Base-by-base conservation (phyloP, 495 filamentous ascomycete species). In the Hyaloscypha finlandica region DNA sequence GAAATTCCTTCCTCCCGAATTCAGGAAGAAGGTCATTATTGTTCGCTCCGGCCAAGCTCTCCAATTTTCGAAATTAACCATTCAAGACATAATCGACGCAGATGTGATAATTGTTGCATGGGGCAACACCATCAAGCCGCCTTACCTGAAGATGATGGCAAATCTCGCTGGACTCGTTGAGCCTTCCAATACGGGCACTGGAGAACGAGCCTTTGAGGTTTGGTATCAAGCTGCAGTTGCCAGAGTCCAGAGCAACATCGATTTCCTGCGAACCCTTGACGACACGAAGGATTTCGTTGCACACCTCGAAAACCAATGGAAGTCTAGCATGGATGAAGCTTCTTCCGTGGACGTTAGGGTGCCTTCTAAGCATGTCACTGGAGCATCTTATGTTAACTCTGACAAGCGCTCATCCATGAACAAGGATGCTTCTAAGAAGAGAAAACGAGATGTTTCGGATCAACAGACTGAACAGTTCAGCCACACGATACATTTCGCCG, bases 61-160 rank as follows among this genome's bases (percentile, higher is more conserved):
- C 8, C n/a, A 5, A 61, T 75, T 42, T 71, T 89, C 9, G 69
- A 75, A 74, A 4, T 61, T 74, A 2, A 79, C 77, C 2, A 75
- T 89, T 29, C 30, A 68, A 8, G 73, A 84, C 19, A 76, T 90
- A 20, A 71, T 78, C 61, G 35, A 77, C 2, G 84, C 86, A 2
- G 78, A 86, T 37, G 83, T 90, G 45, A 75, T 91, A 61, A 74
- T 92, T 59, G 73, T 86, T 22, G 75, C 79, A 12, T 84, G 79
- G 78, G 68, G 70, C 2, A 32, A 90, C 4, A 76, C 89, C 25
- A 77, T 74, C 19, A 75, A 71, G 16, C 70, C 76, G 0, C 51
- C 48, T 3, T 91, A 91, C 67, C 78, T 84, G 20, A 58, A 73
- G n/a, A 74, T 71, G 12, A 69, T 90, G 53, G 79, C 85, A 29